phyloP scores from a whole-genome alignment of 257 asterid genomes.

The Knoxia roxburghii region DNA sequence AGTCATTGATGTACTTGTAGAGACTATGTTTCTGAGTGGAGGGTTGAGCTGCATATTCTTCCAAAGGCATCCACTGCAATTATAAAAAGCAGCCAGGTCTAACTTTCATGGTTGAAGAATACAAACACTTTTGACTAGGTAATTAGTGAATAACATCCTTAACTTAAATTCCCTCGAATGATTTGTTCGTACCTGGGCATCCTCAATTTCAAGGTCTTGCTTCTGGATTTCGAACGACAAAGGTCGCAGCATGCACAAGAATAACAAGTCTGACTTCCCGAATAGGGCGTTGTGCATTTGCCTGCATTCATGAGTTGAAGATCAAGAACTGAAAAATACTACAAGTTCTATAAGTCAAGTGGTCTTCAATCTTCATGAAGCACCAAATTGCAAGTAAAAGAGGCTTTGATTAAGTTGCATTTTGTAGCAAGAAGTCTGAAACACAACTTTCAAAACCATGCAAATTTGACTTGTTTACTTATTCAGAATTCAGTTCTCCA shows the following conservation, averaged over 20 bases:
- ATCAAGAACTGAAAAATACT: not conserved
- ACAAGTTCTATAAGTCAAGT: not conserved
- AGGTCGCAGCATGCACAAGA: conserved; percentile 63
- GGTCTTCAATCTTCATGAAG: not conserved
- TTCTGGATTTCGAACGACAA: conserved; percentile 49
- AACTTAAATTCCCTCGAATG: not conserved
- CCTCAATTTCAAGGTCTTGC: conserved; percentile 75
- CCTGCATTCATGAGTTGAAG: conserved; percentile 22
- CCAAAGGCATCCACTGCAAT: conserved; percentile 68
- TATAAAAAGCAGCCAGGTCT: not conserved
- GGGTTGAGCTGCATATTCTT: conserved; percentile 52
- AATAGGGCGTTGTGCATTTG: conserved; percentile 56
- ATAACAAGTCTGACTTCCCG: conserved; percentile 52
- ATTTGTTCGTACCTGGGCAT: conserved; percentile 63
- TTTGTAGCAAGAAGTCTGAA: too few species aligned
- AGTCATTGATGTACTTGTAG: conserved; percentile 45
- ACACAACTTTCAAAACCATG: not conserved
- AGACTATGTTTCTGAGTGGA: conserved; percentile 32
- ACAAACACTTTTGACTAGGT: not conserved
- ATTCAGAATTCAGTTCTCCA: not conserved
- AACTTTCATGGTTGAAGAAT: too few species aligned
- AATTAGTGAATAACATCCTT: not conserved
- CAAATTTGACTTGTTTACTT: not conserved
- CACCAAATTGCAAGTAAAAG: too few species aligned
- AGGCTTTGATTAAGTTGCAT: not conserved